Evolutionary conservation across 2,329 filamentous ascomycete genomes (phyloP), one percentile per base, ranked within the genome.

Genomic region (Aureobasidium sp.): DNA sequence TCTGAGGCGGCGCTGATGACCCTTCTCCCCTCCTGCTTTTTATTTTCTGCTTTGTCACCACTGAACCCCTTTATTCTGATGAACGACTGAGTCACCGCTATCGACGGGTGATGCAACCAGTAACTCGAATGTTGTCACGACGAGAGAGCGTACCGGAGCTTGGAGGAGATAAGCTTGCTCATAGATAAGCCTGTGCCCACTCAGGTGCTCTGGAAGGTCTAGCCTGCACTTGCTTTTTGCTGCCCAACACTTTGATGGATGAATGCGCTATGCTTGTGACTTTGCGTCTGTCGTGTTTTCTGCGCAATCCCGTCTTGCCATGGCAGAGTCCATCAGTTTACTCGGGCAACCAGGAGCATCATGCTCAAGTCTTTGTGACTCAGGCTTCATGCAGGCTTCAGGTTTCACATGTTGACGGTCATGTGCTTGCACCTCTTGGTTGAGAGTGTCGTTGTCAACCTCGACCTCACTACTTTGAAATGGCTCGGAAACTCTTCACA

Each of bases 111-210:
- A 46, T 29, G 53, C 12, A 20, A 39, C 46, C 53, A 26, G 26
- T 13, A 20, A 20, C 10, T 46, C 23, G 53, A 32, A 46, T 44
- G 26, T n/a, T 57, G 53, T 57, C 53, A 55, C 37, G 23, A 32
- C 27, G 10, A 12, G 13, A 15, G 17, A 36, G 17, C 27, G 39
- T 29, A 27, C 29, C 53, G 53, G 53, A 34, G 52, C 36, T 42
- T 41, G 36, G 52, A 39, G 52, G 37, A 32, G 53, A 57, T 57
- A 57, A 57, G 53, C 51, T 39, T 55, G 53, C 53, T 34, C 39
- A 46, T 46, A 57, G 53, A 57, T 57, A 57, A 57, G 51, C 51
- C 12, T 55, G 20, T 52, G 51, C 37, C 53, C 53, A 57, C 29
- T 20, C 53, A 57, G 53, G 53, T 56, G 53, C 41, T 57, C 26